Evolutionary conservation across 352 stramenopile species (phyloP), one percentile per base, ranked within the genome.

Genomic region (Phytophthora capsici): DNA sequence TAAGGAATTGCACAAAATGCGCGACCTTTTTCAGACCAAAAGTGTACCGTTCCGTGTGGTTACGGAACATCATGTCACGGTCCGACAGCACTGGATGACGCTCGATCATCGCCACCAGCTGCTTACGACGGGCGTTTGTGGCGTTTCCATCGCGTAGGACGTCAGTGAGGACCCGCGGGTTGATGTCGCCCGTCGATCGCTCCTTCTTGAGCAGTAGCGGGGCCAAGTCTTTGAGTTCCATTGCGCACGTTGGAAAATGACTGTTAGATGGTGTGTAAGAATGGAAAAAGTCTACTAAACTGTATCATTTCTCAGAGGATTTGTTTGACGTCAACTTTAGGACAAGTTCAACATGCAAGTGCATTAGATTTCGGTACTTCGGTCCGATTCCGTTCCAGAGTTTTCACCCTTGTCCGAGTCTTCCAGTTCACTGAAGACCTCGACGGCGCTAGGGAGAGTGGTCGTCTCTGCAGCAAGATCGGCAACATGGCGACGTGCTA

Each of bases 11-110:
- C 10, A 67, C 57, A 34, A 41, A 71, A 43, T 71, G 56, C n/a
- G 22, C 25, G 0, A 25, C 51, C 49, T 71, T 71, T 50, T 66
- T 62, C 10, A 71, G 40, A 1, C 56, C 63, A 43, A 54, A 51
- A 7, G 40, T 32, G 63, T 71, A 71, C 28, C 63, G 63, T 43
- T 67, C 32, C 41, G 34, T 43, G 57, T 71, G 63, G 44, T 71
- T 71, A 6, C 51, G 56, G 43, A 45, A 67, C 17, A 62, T 28
- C 49, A 66, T 63, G 14, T 71, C 63, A 19, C 57, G 63, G 22
- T 67, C 44, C 9, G 63, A 71, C 1, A 71, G 57, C 36, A 67
- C 36, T 0, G 50, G 45, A 20, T 71, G 49, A 4, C 36, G 48
- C 43, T 57, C 50, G n/a, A 71, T 47, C 49, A 62, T 6, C 10